phyloP scores from a whole-genome alignment of 2,329 filamentous ascomycete genomes.

The Phyllosticta citriasiana region DNA sequence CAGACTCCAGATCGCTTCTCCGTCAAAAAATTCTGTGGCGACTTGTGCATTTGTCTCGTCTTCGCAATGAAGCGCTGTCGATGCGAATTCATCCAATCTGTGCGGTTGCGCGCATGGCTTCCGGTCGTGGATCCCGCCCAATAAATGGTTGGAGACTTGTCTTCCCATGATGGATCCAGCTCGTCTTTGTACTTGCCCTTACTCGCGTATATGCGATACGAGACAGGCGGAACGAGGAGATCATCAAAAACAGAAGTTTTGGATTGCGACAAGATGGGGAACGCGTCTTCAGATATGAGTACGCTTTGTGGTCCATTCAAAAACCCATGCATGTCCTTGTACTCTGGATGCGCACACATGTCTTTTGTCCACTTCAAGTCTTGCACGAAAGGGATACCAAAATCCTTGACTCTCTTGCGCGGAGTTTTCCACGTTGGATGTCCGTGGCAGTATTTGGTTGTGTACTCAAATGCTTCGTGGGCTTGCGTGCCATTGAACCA shows the following conservation, averaged over 20 bases:
- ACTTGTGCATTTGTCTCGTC: constrained; percentile 13
- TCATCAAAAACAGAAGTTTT: constrained; percentile 36
- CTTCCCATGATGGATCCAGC: constrained; percentile 38
- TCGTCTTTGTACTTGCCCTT: constrained; percentile 27
- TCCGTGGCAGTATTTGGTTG: neutral
- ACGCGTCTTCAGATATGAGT: constrained; percentile 28
- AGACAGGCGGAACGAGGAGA: constrained; percentile 42
- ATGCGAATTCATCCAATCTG: constrained; percentile 36
- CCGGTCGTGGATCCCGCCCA: constrained; percentile 50
- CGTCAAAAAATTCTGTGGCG: constrained; percentile 13
- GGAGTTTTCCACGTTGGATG: constrained; percentile 4
- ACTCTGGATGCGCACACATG: constrained; percentile 28
- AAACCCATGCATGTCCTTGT: constrained; percentile 15
- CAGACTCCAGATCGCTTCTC: constrained; percentile 8
- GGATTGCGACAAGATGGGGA: constrained; percentile 41
- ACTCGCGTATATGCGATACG: constrained; percentile 24
- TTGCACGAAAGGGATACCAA: constrained; percentile 9
- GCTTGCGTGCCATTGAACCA: neutral
- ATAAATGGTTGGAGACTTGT: constrained; percentile 43
- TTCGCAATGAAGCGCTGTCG: constrained; percentile 38
- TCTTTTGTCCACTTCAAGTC: constrained; percentile 28
- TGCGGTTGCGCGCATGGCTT: constrained; percentile 22
- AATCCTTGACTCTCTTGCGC: neutral
- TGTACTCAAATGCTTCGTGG: neutral
- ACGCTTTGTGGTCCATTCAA: constrained; percentile 35